phyloP scores from a whole-genome alignment of 768 basidiomycete genomes.

The Boletus rubropictus region DNA sequence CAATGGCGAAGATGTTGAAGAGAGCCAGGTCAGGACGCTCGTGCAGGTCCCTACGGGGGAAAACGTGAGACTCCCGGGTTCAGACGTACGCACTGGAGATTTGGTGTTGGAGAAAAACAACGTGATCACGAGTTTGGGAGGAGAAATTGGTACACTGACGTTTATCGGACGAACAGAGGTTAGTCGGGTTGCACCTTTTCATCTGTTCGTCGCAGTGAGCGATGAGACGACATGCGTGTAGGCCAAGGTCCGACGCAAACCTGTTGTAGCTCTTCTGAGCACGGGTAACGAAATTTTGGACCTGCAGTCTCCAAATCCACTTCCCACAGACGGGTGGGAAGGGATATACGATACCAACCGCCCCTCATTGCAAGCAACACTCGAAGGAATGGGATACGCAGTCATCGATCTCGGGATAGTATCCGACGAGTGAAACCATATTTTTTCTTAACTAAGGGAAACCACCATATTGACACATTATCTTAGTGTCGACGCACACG shows the following conservation, averaged over 20 bases:
- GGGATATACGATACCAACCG: slow-evolving; percentile 85
- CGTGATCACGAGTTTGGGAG: slow-evolving; percentile 58
- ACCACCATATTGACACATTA: not conserved
- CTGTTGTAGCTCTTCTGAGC: slow-evolving; percentile 73
- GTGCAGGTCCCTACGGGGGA: slow-evolving; percentile 57
- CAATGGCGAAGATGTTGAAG: slow-evolving; percentile 48
- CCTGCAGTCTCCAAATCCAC: slow-evolving; percentile 40
- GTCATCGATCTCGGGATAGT: slow-evolving; percentile 81
- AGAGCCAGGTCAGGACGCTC: slow-evolving; percentile 64
- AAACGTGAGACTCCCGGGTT: slow-evolving; percentile 69
- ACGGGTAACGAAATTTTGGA: slow-evolving; percentile 82
- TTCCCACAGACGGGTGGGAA: slow-evolving; percentile 46
- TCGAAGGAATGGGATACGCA: slow-evolving; percentile 69
- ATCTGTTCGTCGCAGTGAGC: not conserved
- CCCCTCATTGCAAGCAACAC: slow-evolving; percentile 64
- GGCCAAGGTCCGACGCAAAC: slow-evolving; percentile 68
- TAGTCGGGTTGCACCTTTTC: slow-evolving; percentile 4
- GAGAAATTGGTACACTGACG: slow-evolving; percentile 77
- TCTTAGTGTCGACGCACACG: slow-evolving; percentile 51
- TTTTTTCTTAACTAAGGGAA: not conserved
- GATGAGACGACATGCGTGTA: slow-evolving; percentile 23
- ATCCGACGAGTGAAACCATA: slow-evolving; percentile 52
- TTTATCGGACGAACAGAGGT: slow-evolving; percentile 77
- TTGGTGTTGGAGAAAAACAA: slow-evolving; percentile 59
- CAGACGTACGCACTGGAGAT: slow-evolving; percentile 66